Evolutionary conservation across 768 basidiomycete genomes (phyloP), one percentile per base, ranked within the genome.

Genomic region (Collybia sordida): DNA sequence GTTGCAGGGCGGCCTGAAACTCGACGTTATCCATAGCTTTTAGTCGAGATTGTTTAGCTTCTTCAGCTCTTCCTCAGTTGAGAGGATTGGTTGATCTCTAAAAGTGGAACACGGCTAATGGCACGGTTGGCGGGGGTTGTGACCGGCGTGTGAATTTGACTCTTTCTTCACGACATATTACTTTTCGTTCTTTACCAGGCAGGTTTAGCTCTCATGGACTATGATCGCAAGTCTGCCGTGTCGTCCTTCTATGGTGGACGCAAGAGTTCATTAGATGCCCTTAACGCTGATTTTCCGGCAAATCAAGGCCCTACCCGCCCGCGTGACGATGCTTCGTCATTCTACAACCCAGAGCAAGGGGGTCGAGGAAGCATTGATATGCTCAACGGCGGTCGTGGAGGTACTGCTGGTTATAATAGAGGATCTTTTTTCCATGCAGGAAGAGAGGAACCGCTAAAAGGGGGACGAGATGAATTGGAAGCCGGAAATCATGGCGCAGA

Each of bases 181-280:
- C 47, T 57, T 53, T 50, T 25, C 52, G 31, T 39, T 45, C 35
- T 34, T 34, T 21, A 23, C 28, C 6, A 35, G 43, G 43, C 42
- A 45, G 19, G 18, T 18, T 46, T 49, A 42, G 39, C 28, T 4
- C 31, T 18, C 61, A 90, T 89, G 88, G 88, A 90, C 55, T 75
- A 80, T 59, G 89, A 90, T 70, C 79, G 86, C 61, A 88, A 86
- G 67, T 89, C 90, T 4, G 79, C 80, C 1, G 85, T 87, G 4
- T 90, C 89, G 7, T 90, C 88, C 3, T 91, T 90, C 73, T 90
- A 89, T 55, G 85, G 82, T 18, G 80, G 72, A 12, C 79, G 80
- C 31, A 81, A 82, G 64, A 63, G 70, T 50, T 78, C 88, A n/a
- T 59, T 75, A 52, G 85, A 91, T 59, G 79, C 74, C 24, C 74